phyloP scores from a whole-genome alignment of 2,329 filamentous ascomycete genomes.

The Hymenoscyphus fraxineus region DNA sequence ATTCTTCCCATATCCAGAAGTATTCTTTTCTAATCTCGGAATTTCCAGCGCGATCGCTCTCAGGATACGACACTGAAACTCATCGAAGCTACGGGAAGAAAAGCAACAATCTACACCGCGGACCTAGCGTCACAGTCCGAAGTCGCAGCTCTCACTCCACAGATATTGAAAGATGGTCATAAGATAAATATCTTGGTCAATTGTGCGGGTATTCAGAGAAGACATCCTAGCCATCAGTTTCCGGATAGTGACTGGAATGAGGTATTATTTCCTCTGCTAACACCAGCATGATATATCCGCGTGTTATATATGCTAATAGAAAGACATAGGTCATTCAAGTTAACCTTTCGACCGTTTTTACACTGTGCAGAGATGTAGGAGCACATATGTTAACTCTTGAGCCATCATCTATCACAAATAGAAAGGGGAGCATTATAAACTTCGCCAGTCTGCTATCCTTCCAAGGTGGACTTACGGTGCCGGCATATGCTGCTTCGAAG shows the following conservation, averaged over 20 bases:
- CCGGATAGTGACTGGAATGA: conserved; percentile 39
- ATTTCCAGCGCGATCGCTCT: conserved; percentile 28
- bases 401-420: conserved; percentile 69
- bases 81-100: conserved; percentile 63
- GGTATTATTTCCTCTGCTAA: conserved; percentile 43
- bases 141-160: conserved; percentile 57
- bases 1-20: not conserved
- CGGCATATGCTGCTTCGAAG: conserved; percentile 82
- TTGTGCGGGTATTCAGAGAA: conserved; percentile 41
- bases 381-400: conserved; percentile 64
- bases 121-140: conserved; percentile 62
- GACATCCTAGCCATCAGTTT: conserved; percentile 38
- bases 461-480: conserved; percentile 85
- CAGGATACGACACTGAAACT: conserved; percentile 48
- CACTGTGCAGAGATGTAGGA: conserved; percentile 71
- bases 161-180: conserved; percentile 50
- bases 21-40: not conserved
- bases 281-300: not conserved
- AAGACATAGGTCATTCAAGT: conserved; percentile 63
- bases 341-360: conserved; percentile 80
- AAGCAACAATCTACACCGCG: conserved; percentile 62
- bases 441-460: conserved; percentile 82
- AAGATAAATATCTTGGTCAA: conserved; percentile 44
- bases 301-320: not conserved
- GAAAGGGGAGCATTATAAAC: conserved; percentile 75